Evolutionary conservation across 1,284 basidiomycete genomes (phyloP).

Genomic region (Cerioporus squamosus): DNA sequence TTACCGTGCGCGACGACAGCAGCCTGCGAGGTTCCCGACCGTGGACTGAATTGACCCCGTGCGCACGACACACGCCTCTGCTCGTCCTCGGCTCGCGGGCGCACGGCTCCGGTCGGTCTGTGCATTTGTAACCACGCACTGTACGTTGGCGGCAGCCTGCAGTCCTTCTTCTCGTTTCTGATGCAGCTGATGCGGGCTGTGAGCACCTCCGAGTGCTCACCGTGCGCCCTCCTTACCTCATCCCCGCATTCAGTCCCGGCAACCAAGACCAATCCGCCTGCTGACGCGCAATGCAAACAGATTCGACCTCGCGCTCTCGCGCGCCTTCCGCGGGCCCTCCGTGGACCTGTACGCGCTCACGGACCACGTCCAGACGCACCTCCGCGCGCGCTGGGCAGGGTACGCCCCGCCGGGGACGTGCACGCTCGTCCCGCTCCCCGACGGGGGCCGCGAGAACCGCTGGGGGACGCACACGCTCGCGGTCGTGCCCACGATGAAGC

Average conservation of each 20-base stretch:
- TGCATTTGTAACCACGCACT: no score
- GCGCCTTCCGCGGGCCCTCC: conserved; percentile 9
- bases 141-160: no score
- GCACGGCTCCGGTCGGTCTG: neutral
- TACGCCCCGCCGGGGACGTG: conserved; percentile 24
- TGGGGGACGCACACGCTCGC: conserved; percentile 17
- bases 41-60: neutral
- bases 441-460: neutral
- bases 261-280: neutral
- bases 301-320: conserved; percentile 24
- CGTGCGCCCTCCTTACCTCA: no score
- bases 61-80: neutral
- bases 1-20: no score
- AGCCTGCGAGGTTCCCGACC: no score
- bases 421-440: conserved; percentile 18
- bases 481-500: conserved; percentile 27
- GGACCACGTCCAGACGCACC: conserved; percentile 11
- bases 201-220: neutral
- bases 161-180: neutral
- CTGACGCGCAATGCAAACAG: neutral
- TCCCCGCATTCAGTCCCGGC: neutral
- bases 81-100: neutral
- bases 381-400: conserved; percentile 17
- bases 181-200: no score
- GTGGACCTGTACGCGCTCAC: conserved; percentile 13